A percentile compares a stretch with the other conserved stretches of the same genome.
phyloP scores from a whole-genome alignment of 2,329 filamentous ascomycete species.

The Drechmeria coniospora region DNA sequence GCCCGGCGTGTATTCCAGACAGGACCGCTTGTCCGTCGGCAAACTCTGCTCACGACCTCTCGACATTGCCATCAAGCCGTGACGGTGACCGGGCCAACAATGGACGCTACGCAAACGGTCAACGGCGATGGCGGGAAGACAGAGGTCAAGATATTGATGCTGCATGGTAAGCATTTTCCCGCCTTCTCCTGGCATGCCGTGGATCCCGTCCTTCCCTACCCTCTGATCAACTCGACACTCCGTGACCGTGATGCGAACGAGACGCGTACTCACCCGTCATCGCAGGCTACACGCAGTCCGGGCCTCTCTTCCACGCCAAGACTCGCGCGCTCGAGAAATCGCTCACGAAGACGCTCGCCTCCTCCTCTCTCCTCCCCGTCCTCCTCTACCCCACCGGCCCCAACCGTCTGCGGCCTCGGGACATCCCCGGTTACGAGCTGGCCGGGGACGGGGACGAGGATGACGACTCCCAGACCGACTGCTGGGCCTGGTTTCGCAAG shows the following conservation, averaged over 20 bases:
- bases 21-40: background rate
- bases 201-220: background rate
- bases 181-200: background rate
- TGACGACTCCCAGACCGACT: slow-evolving; percentile 41
- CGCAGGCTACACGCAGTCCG: slow-evolving; percentile 78
- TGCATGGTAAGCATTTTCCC: slow-evolving; percentile 41
- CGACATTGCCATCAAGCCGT: slow-evolving; percentile 9
- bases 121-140: slow-evolving; percentile 24
- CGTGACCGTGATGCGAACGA: background rate
- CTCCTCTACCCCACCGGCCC: slow-evolving; percentile 59
- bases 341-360: slow-evolving; percentile 55
- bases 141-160: slow-evolving; percentile 56
- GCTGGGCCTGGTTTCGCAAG: slow-evolving; percentile 71
- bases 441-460: slow-evolving; percentile 22
- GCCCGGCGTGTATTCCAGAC: too few relatives aligned
- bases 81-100: slow-evolving; percentile 10
- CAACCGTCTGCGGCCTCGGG: slow-evolving; percentile 41
- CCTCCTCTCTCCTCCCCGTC: slow-evolving; percentile 34
- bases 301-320: slow-evolving; percentile 71
- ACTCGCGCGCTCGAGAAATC: slow-evolving; percentile 75
- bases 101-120: slow-evolving; percentile 11
- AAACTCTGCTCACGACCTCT: background rate
- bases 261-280: background rate
- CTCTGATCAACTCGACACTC: background rate
- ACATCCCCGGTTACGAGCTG: slow-evolving; percentile 54